Evolutionary conservation across 192 early-diverging fungal genomes (phyloP), one percentile per base, ranked within the genome.

Genomic region (Mycoemilia scoparia): DNA sequence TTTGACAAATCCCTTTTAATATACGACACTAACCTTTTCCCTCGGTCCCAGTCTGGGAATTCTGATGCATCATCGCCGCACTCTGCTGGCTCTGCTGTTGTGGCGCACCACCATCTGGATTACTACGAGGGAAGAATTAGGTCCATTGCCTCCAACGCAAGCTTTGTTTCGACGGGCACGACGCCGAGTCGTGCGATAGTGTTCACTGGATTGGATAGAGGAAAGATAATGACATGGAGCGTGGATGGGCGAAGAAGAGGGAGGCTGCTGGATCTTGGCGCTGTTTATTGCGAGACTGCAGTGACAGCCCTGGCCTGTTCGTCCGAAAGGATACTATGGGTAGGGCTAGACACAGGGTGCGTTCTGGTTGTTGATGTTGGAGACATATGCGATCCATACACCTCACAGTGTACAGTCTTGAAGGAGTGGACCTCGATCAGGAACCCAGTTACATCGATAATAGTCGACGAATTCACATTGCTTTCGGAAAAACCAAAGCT

Each of bases 191-290:
- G 44, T 22, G 59, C 44, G 13, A 38, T 51, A 21, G 53, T 62
- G 15, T 55, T 55, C 35, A 43, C 43, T 10, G 59, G 59, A 26
- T 51, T 53, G 7, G 53, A 62, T 28, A 53, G 32, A 20, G 59
- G 59, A 19, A 47, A 56, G 21, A 23, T 62, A 1, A 23, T 62
- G 13, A 53, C 39, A 29, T 62, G 59, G 59, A 29, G 31, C 21
- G 53, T 53, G 1, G 24, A 45, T 0, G 29, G 41, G 12, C 44
- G 40, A 14, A 49, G 46, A 39, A 51, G 59, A 21, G 43, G 48
- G 59, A 43, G 59, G 24, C 54, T 53, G 16, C 24, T 56, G 9
- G 59, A 62, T 32, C 27, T 62, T 39, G 45, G 59, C 49, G 38
- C 34, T 34, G 59, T 48, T 10, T 36, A 41, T 7, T 34, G 34